Evolutionary conservation across 495 filamentous ascomycete genomes (phyloP), one percentile per base, ranked within the genome.

Genomic region (Rusavskia elegans): DNA sequence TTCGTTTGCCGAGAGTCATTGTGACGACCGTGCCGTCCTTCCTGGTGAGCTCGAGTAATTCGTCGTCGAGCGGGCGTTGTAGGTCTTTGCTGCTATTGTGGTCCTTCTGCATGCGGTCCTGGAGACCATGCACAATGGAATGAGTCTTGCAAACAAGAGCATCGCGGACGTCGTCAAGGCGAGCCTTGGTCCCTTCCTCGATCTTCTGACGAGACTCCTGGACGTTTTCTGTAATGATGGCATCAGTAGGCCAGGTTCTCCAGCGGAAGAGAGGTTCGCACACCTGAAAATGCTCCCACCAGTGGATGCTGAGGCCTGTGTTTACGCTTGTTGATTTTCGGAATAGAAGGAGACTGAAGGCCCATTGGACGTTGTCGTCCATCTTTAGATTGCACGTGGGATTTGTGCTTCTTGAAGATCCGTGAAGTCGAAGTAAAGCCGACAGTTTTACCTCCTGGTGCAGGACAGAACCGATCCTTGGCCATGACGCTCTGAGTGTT

Each of bases 1-100:
- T 63, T 20, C 55, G 54, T 13, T 30, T 48, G 37, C 51, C 50
- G n/a, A 61, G 51, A 35, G 39, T 54, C 52, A 23, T 48, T 2
- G 53, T 55, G 13, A n/a, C 53, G 36, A 51, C 37, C 3, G 55
- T 45, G n/a, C 51, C 52, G 14, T 57, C 54, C 3, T 40, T n/a
- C 10, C 35, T 45, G 3, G 46, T 49, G 45, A 50, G 52, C 39
- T 58, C 48, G 20, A 62, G 40, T 39, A 45, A 27, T 23, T 57
- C 54, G 6, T 56, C 53, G n/a, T 48, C 17, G 46, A 55, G 35
- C 13, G 59, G 52, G 1, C 29, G 16, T 13, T 50, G 19, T 17
- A 50, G 30, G 16, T 17, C 16, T 14, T 50, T 25, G 44, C 23
- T 14, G 23, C 23, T 7, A 11, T 29, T 29, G 8, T 46, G 8